Conservation (phyloP, 352 stramenopile species). For the Pythium plurisporium region DNA sequence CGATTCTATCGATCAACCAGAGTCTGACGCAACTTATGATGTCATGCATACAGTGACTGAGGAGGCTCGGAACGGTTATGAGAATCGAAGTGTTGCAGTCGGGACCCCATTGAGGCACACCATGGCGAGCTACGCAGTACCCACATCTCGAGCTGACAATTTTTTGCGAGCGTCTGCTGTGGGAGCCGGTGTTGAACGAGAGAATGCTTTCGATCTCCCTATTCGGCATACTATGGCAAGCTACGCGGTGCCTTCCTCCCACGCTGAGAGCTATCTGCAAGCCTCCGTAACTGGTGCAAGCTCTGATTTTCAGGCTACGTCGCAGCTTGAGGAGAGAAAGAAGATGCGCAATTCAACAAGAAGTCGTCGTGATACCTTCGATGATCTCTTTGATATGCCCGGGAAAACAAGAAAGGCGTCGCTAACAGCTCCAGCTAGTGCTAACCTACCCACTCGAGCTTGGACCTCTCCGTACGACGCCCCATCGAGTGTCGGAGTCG, state of each 20-base stretch:
- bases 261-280: no score
- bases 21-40: not conserved
- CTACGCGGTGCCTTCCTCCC: no score
- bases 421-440: not conserved
- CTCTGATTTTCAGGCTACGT: no score
- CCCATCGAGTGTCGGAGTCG: slow-evolving; percentile 30
- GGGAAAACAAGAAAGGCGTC: slow-evolving; percentile 14
- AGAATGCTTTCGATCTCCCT: no score
- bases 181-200: not conserved
- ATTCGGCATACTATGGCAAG: no score
- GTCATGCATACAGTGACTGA: slow-evolving; percentile 29
- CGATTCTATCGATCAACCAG: not conserved
- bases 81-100: not conserved
- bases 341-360: slow-evolving; percentile 11
- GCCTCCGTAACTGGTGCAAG: no score
- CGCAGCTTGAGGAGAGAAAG: no score
- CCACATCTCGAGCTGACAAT: slow-evolving; percentile 14
- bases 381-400: slow-evolving; percentile 71
- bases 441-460: slow-evolving; percentile 1
- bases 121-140: slow-evolving; percentile 22
- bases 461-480: not conserved
- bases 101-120: slow-evolving; percentile 31
- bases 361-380: slow-evolving; percentile 63
- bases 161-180: slow-evolving; percentile 7
- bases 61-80: not conserved